Evolutionary conservation across 805 yeast genomes (phyloP).

Genomic region (Wickerhamiella azymoides): DNA sequence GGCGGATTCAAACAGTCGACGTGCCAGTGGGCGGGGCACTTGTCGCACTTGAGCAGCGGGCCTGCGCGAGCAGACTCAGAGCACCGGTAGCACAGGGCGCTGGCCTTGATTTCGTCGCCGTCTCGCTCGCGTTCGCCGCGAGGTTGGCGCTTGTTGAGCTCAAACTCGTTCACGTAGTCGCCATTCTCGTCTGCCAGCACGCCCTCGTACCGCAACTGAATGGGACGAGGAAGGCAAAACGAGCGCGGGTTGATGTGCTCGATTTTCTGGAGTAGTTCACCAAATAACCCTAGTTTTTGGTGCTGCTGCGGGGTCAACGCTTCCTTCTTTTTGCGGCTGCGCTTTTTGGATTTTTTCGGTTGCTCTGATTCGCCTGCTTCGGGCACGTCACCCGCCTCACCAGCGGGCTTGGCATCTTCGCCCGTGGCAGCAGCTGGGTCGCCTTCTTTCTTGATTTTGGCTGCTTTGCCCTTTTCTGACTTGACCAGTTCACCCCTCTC

Average conservation of each 20-base stretch:
- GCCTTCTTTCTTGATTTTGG: background rate
- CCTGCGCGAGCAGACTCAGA: slow-evolving; percentile 51
- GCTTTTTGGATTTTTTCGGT: background rate
- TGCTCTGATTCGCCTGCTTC: background rate
- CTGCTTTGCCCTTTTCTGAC: background rate
- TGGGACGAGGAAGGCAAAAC: slow-evolving; percentile 49
- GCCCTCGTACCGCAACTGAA: slow-evolving; percentile 60
- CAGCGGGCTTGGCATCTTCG: background rate
- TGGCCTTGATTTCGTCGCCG: slow-evolving; percentile 48
- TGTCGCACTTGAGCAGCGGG: slow-evolving; percentile 62
- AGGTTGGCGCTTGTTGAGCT: slow-evolving; percentile 10
- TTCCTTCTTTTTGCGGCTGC: background rate
- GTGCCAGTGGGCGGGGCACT: slow-evolving; percentile 76
- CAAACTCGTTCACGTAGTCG: slow-evolving; percentile 47
- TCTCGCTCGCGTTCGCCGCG: slow-evolving; percentile 13
- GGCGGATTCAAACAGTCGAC: slow-evolving; percentile 76
- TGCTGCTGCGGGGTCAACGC: background rate
- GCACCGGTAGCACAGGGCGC: slow-evolving; percentile 64
- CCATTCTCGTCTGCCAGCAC: slow-evolving; percentile 56
- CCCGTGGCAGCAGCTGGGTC: too few species aligned
- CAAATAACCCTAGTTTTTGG: slow-evolving; percentile 30
- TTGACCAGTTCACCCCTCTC: background rate
- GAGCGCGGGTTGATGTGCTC: slow-evolving; percentile 52
- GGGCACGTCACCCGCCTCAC: background rate
- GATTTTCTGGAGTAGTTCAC: slow-evolving; percentile 44